Base-by-base conservation (phyloP, 106 monocot genomes). In the Alisma plantagoaquatica region DNA sequence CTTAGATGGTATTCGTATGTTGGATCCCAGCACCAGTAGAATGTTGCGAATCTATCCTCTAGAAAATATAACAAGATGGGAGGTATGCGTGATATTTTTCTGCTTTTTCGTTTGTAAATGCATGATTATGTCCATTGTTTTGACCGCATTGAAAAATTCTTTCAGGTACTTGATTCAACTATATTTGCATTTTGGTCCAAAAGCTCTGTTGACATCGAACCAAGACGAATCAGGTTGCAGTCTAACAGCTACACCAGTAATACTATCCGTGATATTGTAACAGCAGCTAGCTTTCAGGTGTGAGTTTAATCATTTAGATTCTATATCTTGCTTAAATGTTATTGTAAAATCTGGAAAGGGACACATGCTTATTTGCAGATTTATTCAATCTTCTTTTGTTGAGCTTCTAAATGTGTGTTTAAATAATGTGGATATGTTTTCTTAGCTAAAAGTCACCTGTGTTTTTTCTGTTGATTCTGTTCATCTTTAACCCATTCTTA, bases 211-310 rank as follows among this genome's bases (percentile, higher is more conserved):
- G 93, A 93, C 55, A 25, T 77, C 57, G 93, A 93, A 43, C 66
- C 83, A 51, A 83, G 77, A 53, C 73, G 93, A 48, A 93, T 87
- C 66, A 82, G 93, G 56, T 70, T 93, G 57, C 72, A 93, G 55
- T 93, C 93, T 54, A 93, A 75, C 61, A 83, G 77, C 63, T 93
- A 93, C 58, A 93, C 87, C 24, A 79, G 87, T 33, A 87, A 51
- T 61, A 87, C 93, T 23, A 77, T 93, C 53, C 83, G 87, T 46
- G 93, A 83, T 64, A 82, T 64, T 32, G 87, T 93, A 1, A 78
- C 93, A 50, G 93, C 93, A 65, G 87, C 93, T 59, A 72, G 72
- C 46, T 79, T 93, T 56, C 93, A 93, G 80, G 93, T 93, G 54
- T 41, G 29, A 6, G n/a, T n/a, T n/a, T n/a, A n/a, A n/a, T n/a